Evolutionary conservation across 257 asterid species (phyloP).

Genomic region (Orobanche coerulescens): DNA sequence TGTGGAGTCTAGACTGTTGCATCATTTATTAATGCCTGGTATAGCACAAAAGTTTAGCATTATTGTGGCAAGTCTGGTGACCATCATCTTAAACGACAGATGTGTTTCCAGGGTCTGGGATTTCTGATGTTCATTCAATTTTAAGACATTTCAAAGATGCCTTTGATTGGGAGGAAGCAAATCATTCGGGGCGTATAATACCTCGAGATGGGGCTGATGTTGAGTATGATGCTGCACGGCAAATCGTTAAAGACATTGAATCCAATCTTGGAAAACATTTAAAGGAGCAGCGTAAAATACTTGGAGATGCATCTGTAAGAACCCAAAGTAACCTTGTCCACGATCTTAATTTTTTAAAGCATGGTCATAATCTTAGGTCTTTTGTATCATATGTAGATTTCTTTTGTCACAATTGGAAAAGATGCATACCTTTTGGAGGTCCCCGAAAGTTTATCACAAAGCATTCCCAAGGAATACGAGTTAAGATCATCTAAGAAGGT

Average conservation of each 20-base stretch:
- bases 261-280: slow-evolving; percentile 58
- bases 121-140: slow-evolving; percentile 53
- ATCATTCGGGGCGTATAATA: slow-evolving; percentile 78
- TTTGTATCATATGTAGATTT: slow-evolving; percentile 42
- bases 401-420: slow-evolving; percentile 77
- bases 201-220: slow-evolving; percentile 89
- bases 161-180: slow-evolving; percentile 96
- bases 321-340: slow-evolving; percentile 12
- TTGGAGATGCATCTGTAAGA: slow-evolving; percentile 84
- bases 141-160: slow-evolving; percentile 76
- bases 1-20: slow-evolving; percentile 53
- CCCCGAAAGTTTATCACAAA: slow-evolving; percentile 67
- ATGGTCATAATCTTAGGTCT: slow-evolving; percentile 6
- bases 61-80: slow-evolving; percentile 9
- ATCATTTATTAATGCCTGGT: slow-evolving; percentile 70
- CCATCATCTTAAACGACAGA: slow-evolving; percentile 27
- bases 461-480: slow-evolving; percentile 74
- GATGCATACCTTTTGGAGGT: slow-evolving; percentile 88
- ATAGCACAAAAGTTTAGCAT: slow-evolving; percentile 20
- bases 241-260: slow-evolving; percentile 54
- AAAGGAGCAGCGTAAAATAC: slow-evolving; percentile 67
- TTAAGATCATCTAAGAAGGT: slow-evolving; percentile 90
- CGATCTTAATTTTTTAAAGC: not conserved
- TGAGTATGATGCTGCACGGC: slow-evolving; percentile 85
- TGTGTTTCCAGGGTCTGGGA: slow-evolving; percentile 49